Conservation (phyloP, 1,284 basidiomycete species). For the Schizophyllum amplum region DNA sequence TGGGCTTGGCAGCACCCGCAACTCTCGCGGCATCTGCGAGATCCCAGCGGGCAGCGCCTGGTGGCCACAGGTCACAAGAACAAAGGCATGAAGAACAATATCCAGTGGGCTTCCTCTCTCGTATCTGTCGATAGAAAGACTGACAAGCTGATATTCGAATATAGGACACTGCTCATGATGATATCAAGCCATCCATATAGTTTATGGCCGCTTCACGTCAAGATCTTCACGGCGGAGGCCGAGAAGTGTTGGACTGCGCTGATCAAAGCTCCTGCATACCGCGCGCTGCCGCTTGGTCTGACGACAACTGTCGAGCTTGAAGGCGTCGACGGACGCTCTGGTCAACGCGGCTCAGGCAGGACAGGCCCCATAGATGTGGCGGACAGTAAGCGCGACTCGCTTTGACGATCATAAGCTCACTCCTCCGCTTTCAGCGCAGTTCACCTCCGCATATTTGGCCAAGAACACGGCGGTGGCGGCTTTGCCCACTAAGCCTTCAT, state of each 20-base stretch:
- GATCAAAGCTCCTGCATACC: constrained; percentile 10
- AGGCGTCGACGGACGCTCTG: constrained; percentile 65
- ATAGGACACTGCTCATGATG: constrained; percentile 48
- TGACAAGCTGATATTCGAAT: constrained; percentile 3
- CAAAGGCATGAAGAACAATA: constrained; percentile 33
- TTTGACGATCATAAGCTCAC: constrained; percentile 4
- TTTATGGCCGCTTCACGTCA: constrained; percentile 59
- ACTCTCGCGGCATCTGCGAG: constrained; percentile 48
- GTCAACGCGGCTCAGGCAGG: constrained; percentile 37
- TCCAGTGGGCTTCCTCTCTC: constrained; percentile 29
- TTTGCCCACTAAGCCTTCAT: constrained; percentile 26
- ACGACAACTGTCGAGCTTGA: constrained; percentile 51
- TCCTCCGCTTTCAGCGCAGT: constrained; percentile 28
- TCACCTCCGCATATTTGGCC: constrained; percentile 45
- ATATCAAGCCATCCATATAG: constrained; percentile 49
- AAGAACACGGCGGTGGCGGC: constrained; percentile 41
- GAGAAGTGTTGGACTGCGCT: constrained; percentile 40
- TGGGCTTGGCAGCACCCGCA: constrained; percentile 88
- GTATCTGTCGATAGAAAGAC: constrained; percentile 1
- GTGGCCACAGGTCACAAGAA: constrained; percentile 27
- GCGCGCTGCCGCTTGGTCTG: constrained; percentile 42
- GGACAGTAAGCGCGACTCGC: constrained; percentile 41
- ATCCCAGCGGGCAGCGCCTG: constrained; percentile 28
- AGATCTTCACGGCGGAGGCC: constrained; percentile 59
- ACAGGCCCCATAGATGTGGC: constrained; percentile 54